Evolutionary conservation across 768 basidiomycete species (phyloP), one percentile per base, ranked within the genome.

Genomic region (Naganishia randhawae): DNA sequence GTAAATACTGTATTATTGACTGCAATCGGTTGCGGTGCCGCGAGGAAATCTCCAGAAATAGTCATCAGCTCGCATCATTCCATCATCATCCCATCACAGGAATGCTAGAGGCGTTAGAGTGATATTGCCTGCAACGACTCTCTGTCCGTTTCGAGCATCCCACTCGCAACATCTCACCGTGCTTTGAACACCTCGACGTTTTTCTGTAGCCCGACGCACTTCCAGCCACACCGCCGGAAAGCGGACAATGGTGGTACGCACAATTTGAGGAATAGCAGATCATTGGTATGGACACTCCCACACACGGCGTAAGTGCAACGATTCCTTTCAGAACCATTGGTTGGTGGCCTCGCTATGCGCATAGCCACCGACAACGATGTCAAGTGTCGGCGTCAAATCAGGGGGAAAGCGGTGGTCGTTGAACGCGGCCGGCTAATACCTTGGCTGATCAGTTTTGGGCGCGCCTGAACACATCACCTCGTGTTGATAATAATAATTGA

Each of bases 401-500:
- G 32, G 33, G 31, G 17, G 14, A 16, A 14, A 29, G 4, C 1
- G 8, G 22, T 8, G 25, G 25, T n/a, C n/a, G n/a, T n/a, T n/a
- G n/a, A n/a, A n/a, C n/a, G n/a, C n/a, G n/a, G n/a, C n/a, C n/a
- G n/a, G n/a, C n/a, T n/a, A n/a, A n/a, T n/a, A n/a, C n/a, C n/a
- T n/a, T n/a, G 35, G 54, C 31, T 55, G 19, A 17, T 14, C 16
- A 17, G 54, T 55, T 55, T 55, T 35, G 54, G 54, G 54, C 54
- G 54, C 54, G 54, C 57, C 57, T 9, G 22, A 41, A n/a, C 57
- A 61, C 25, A 37, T 61, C 57, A 41, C 22, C 35, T 61, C 57
- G n/a, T 33, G 29, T 52, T 19, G 32, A 14, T 29, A 29, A 33
- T 29, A 52, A 7, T 31, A 17, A 4, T 52, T 35, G 54, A 3